Base-by-base conservation (phyloP, 1,139 yeast genomes). In the Tardiomyces blankii region DNA sequence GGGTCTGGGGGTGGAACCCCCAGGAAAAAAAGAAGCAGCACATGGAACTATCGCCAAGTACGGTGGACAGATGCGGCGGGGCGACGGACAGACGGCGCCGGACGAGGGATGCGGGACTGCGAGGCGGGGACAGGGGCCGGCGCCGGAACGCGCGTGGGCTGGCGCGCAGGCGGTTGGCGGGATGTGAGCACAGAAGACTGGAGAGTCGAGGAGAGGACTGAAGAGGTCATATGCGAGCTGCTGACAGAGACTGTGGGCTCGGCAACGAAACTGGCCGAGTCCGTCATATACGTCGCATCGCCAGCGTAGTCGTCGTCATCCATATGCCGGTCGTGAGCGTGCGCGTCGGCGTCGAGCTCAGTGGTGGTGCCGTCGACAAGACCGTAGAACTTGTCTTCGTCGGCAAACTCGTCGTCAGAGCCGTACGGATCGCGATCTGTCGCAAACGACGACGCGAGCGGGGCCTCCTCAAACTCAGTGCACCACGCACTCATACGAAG, bases 401-500 rank as follows among this genome's bases (percentile, higher is more conserved):
- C 35, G 16, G n/a, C 35, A 3, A 30, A 5, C 35, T 30, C 35
- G 16, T 14, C 16, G 16, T 30, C 35, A 5, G 35, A 30, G 16
- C 16, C 35, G 35, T 13, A 30, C 16, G 5, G 35, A 9, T 50
- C 48, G 12, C 56, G 43, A 38, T 56, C 57, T 33, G 53, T 47
- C 14, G 41, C 43, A 43, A 59, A 57, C 42, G 61, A 54, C 41
- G 59, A 64, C 2, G 56, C 48, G 8, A 60, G 59, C 4, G 76
- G 74, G 0, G 70, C 68, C 53, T 74, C 76, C 14, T 62, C 61
- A 51, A 79, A 79, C 59, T 79, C 84, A 39, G 77, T 78, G 57
- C 86, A 78, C 77, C 83, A 80, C 62, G 82, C 81, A 46, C 82
- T 78, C 62, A 80, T 77, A 47, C 78, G 73, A 45, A 80, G 62